These are phyloP conservation scores for Podospora anserina DNA, from an alignment of 495 filamentous ascomycete species.

Conservation along the genomic window DNA sequence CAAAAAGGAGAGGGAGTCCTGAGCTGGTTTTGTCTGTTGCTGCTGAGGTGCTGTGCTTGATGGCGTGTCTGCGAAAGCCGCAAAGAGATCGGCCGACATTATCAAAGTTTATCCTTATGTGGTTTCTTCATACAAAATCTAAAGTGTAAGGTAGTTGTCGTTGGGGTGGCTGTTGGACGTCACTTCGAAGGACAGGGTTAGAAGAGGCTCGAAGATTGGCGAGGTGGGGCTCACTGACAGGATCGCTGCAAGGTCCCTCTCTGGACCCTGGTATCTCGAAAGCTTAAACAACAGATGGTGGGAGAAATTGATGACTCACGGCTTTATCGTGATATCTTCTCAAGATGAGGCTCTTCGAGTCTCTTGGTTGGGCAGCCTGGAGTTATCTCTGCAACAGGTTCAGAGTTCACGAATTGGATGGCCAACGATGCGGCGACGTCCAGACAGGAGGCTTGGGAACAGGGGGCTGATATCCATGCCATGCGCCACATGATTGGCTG, in stretches of 20 bases:
- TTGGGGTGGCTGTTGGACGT: neutral
- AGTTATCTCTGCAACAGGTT: conserved; percentile 2
- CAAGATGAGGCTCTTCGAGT: neutral
- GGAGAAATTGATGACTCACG: neutral
- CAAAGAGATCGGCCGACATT: conserved; percentile 76
- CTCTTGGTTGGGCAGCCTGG: neutral
- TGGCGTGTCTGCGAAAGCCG: conserved; percentile 58
- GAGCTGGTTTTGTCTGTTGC: conserved; percentile 17
- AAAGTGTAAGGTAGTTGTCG: neutral
- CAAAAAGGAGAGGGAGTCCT: conserved; percentile 29
- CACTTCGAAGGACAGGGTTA: neutral
- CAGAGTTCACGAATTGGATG: conserved; percentile 14
- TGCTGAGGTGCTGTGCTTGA: conserved; percentile 27
- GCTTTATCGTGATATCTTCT: neutral
- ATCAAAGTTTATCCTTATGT: conserved; percentile 3
- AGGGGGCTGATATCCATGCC: conserved; percentile 11
- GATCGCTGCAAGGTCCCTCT: neutral
- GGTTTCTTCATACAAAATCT: neutral
- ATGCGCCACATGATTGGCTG: conserved; percentile 14
- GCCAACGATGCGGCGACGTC: conserved; percentile 12
- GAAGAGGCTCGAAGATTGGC: conserved; percentile 3
- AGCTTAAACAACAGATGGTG: neutral
- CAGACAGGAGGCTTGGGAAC: conserved; percentile 13
- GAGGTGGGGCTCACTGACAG: neutral
- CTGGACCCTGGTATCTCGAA: neutral